Conservation (phyloP, 2,329 filamentous ascomycete genomes). For the Aspergillus pseudotamarii region DNA sequence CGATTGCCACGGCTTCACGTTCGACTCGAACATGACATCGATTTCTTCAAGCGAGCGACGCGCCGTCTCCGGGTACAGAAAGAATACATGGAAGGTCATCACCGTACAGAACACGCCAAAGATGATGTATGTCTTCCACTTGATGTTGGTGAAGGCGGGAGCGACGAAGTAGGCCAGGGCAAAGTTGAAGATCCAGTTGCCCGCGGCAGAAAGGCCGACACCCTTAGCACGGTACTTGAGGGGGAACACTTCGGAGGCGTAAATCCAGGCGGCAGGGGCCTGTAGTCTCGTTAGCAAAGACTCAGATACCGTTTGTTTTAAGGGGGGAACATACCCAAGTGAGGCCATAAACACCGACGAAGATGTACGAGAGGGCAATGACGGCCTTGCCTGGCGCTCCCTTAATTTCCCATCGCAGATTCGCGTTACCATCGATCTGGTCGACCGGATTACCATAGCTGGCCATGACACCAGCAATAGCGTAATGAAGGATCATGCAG, state of each 20-base stretch:
- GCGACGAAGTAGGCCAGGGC: conserved; percentile 59
- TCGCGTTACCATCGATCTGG: conserved; percentile 51
- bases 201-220: conserved; percentile 61
- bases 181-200: conserved; percentile 67
- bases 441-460: conserved; percentile 50
- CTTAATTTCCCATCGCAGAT: conserved; percentile 51
- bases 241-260: conserved; percentile 66
- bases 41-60: conserved; percentile 76
- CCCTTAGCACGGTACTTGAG: conserved; percentile 67
- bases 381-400: conserved; percentile 59
- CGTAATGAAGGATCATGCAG: conserved; percentile 54
- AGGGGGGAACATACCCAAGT: conserved; percentile 44
- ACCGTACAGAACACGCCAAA: conserved; percentile 73
- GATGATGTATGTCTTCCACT: conserved; percentile 70
- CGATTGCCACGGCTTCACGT: conserved; percentile 37
- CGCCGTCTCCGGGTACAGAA: conserved; percentile 69
- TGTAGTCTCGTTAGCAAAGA: conserved; percentile 10
- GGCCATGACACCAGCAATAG: conserved; percentile 58
- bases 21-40: conserved; percentile 65
- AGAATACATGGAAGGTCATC: conserved; percentile 69
- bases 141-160: conserved; percentile 60
- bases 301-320: too few relatives aligned
- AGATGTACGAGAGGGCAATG: conserved; percentile 66
- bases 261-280: conserved; percentile 62
- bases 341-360: conserved; percentile 38